phyloP scores from a whole-genome alignment of 768 basidiomycete genomes.

The Xanthoconium purpureum region DNA sequence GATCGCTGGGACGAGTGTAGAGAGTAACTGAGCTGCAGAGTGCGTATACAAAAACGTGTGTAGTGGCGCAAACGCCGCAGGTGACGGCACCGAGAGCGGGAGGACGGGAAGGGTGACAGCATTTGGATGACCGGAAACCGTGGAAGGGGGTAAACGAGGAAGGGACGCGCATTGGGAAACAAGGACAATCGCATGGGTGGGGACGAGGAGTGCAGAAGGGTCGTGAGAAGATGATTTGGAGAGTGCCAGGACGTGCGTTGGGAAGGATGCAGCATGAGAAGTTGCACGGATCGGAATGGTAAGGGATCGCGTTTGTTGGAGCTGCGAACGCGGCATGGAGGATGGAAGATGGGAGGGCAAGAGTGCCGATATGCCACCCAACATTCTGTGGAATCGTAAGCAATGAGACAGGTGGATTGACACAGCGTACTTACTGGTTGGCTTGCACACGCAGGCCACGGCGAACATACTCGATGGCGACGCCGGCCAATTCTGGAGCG shows the following conservation, averaged over 20 bases:
- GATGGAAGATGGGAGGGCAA: constrained; percentile 43
- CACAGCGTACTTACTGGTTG: constrained; percentile 36
- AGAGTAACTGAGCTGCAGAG: constrained; percentile 47
- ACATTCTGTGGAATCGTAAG: constrained; percentile 38
- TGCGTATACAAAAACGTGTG: constrained; percentile 68
- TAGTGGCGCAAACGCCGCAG: constrained; percentile 57
- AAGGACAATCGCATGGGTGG: constrained; percentile 68
- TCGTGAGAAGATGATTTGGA: constrained; percentile 28
- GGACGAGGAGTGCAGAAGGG: constrained; percentile 47
- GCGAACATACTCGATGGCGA: constrained; percentile 64
- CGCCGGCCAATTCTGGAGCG: constrained; percentile 46
- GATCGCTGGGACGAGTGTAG: constrained; percentile 40
- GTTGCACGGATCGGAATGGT: constrained; percentile 32
- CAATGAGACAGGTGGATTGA: constrained; percentile 10
- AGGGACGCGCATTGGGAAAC: constrained; percentile 67
- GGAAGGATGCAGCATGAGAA: constrained; percentile 28
- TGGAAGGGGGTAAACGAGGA: constrained; percentile 47
- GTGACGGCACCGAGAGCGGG: constrained; percentile 59
- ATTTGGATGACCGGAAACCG: constrained; percentile 32
- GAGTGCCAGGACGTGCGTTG: constrained; percentile 56
- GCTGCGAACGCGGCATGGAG: constrained; percentile 30
- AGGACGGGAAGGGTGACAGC: constrained; percentile 56
- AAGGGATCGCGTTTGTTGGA: constrained; percentile 31
- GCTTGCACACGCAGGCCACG: constrained; percentile 47
- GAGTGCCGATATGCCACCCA: constrained; percentile 44